phyloP scores from a whole-genome alignment of 176 grass and related monocot species.

The Triticum turgidum region DNA sequence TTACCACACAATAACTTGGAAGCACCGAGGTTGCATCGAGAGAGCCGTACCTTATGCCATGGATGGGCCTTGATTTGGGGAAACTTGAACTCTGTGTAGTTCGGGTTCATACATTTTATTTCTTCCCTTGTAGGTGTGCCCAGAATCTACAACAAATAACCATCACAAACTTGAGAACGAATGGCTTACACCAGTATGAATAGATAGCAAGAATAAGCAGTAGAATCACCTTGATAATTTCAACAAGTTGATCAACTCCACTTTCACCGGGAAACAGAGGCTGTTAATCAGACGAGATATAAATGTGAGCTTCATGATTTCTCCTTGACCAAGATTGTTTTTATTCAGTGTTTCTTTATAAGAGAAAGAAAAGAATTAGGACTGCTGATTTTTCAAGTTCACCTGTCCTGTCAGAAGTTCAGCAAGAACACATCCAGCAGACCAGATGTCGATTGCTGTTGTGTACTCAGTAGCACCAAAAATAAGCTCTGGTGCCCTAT shows the following conservation, averaged over 20 bases:
- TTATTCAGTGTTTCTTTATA: background rate
- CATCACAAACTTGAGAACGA: background rate
- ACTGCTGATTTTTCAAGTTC: background rate
- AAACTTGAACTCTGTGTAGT: conserved; percentile 86
- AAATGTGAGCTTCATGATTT: conserved; percentile 22
- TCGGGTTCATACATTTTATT: conserved; percentile 98
- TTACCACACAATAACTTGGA: conserved; percentile 17
- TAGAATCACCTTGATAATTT: conserved; percentile 75
- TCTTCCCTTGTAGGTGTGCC: conserved; percentile 97
- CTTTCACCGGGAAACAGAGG: conserved; percentile 79
- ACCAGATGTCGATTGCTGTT: conserved; percentile 80
- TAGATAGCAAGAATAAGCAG: background rate
- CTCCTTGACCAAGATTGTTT: background rate
- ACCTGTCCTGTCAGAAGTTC: conserved; percentile 74
- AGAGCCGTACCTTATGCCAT: conserved; percentile 71
- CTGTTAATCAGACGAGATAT: conserved; percentile 35
- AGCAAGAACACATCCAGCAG: conserved; percentile 68
- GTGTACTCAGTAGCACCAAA: conserved; percentile 82
- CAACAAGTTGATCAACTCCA: conserved; percentile 75
- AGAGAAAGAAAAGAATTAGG: conserved; percentile 16
- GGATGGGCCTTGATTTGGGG: conserved; percentile 95
- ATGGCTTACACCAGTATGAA: background rate
- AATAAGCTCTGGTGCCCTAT: conserved; percentile 76
- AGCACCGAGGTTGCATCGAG: background rate
- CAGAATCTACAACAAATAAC: conserved; percentile 45